These are phyloP conservation scores for Ogataea pini DNA, from an alignment of 805 yeast species.

Conservation along the genomic window DNA sequence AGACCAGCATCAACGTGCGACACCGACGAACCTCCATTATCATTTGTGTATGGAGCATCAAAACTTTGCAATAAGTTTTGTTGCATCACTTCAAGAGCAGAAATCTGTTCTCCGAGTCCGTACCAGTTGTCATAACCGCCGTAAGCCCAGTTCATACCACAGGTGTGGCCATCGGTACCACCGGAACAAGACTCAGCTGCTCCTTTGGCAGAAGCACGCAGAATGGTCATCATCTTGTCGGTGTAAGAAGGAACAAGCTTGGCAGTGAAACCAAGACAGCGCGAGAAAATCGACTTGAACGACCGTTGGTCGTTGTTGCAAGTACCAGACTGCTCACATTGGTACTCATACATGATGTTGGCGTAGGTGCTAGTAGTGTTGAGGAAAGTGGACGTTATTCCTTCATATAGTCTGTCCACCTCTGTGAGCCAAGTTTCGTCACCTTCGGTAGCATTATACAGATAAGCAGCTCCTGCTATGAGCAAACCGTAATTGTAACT, in stretches of 20 bases:
- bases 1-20: conserved; percentile 43
- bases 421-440: conserved; percentile 45
- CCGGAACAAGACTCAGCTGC: conserved; percentile 83
- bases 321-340: conserved; percentile 51
- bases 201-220: conserved; percentile 53
- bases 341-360: conserved; percentile 56
- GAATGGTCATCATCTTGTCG: conserved; percentile 39
- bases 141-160: conserved; percentile 73
- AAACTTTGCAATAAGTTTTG: conserved; percentile 39
- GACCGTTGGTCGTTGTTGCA: conserved; percentile 80
- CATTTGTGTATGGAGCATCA: conserved; percentile 62
- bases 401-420: conserved; percentile 39
- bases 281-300: conserved; percentile 67
- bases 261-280: conserved; percentile 62
- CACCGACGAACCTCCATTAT: conserved; percentile 62
- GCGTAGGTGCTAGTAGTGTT: conserved; percentile 33
- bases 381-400: conserved; percentile 46
- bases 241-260: conserved; percentile 51
- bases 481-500: conserved; percentile 70
- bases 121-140: conserved; percentile 63
- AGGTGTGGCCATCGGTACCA: conserved; percentile 85
- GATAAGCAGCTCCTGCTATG: conserved; percentile 67
- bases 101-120: conserved; percentile 85
- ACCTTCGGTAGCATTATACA: conserved; percentile 57
- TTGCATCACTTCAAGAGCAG: conserved; percentile 68